phyloP scores from a whole-genome alignment of 345 rosid species.

The Cochlearia excelsa region DNA sequence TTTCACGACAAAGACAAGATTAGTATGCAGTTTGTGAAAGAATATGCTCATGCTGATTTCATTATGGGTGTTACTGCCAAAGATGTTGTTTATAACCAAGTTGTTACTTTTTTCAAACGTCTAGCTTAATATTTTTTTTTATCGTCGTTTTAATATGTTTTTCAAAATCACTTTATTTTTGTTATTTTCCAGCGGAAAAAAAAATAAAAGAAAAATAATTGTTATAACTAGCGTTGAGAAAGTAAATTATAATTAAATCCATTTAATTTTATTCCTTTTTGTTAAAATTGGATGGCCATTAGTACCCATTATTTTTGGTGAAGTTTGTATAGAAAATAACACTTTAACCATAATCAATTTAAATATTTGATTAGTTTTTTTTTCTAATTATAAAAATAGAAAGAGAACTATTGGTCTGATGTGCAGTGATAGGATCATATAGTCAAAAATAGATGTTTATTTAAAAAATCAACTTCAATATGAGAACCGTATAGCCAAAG shows the following conservation, averaged over 20 bases:
- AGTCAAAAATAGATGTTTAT: conserved; percentile 8
- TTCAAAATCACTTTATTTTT: no score
- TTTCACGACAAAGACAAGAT: conserved; percentile 64
- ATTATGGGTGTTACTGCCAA: conserved; percentile 81
- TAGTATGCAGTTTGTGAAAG: conserved; percentile 51
- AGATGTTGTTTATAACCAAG: conserved; percentile 63
- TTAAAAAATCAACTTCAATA: conserved; percentile 5
- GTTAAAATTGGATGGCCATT: no score
- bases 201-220: no score
- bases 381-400: background rate
- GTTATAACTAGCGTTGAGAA: no score
- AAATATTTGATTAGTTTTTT: conserved; percentile 6
- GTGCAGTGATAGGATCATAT: conserved; percentile 11
- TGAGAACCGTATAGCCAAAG: conserved; percentile 37
- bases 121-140: no score
- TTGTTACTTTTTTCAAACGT: conserved; percentile 55
- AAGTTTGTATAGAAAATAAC: conserved; percentile 15
- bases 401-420: background rate
- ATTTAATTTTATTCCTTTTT: no score
- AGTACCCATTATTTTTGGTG: no score
- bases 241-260: no score
- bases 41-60: conserved; percentile 87
- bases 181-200: no score
- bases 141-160: no score
- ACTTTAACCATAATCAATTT: conserved; percentile 26